Evolutionary conservation across 2,329 filamentous ascomycete species (phyloP).

Genomic region (Ophiostoma tasmaniense): DNA sequence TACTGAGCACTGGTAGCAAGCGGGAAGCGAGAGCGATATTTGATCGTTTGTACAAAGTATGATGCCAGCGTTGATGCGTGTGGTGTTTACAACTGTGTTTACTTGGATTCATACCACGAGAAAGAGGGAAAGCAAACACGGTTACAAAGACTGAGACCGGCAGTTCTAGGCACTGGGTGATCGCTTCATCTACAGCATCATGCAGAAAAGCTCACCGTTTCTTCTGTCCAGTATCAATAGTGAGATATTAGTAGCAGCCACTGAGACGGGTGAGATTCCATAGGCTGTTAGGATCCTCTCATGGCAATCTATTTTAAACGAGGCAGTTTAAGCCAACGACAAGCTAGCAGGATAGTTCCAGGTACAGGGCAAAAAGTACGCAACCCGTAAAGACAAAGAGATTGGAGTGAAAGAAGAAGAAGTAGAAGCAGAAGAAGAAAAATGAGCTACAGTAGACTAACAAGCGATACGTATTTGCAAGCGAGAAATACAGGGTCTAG

Average conservation of each 20-base stretch:
- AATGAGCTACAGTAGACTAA: not conserved
- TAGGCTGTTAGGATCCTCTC: not conserved
- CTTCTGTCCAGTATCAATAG: not conserved
- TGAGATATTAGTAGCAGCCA: not conserved
- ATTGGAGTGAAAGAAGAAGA: no score
- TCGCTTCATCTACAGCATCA: not conserved
- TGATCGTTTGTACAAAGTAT: not conserved
- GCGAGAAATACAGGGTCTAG: not conserved
- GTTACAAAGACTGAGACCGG: not conserved
- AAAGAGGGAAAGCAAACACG: not conserved
- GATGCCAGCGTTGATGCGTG: not conserved
- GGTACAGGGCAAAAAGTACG: not conserved
- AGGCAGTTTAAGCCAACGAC: constrained; percentile 1
- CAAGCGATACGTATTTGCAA: not conserved
- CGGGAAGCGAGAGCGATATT: not conserved
- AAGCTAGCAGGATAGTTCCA: not conserved
- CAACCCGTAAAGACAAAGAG: not conserved
- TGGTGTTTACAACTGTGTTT: not conserved
- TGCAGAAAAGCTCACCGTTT: not conserved
- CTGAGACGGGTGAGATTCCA: not conserved
- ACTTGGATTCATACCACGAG: not conserved
- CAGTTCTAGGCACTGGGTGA: not conserved
- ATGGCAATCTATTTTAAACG: not conserved
- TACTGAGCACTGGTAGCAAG: not conserved
- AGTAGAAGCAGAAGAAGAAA: not conserved